A percentile compares a stretch with the other conserved stretches of the same genome.
phyloP scores from a whole-genome alignment of 2,329 filamentous ascomycete genomes.

The Macrophomina pseudophaseolina region DNA sequence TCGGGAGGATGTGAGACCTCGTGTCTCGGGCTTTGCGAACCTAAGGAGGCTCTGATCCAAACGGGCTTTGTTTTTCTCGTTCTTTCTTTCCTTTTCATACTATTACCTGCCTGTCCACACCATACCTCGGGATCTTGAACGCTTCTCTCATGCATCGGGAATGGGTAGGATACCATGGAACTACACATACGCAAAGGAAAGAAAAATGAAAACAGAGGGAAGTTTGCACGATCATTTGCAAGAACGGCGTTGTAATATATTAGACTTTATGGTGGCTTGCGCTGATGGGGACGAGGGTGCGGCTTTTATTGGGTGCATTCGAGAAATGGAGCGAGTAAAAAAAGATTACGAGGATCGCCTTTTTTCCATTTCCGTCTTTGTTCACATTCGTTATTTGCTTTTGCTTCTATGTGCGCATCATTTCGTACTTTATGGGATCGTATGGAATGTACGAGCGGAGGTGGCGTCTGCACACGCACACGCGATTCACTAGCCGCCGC shows the following conservation, averaged over 20 bases:
- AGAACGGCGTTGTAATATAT: no score
- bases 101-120: background rate
- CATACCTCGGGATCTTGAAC: no score
- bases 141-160: no score
- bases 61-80: no score
- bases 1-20: background rate
- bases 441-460: background rate
- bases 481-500: no score
- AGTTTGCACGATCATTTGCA: background rate
- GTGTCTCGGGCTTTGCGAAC: background rate
- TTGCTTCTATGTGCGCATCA: background rate
- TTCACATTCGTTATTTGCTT: background rate
- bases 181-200: background rate
- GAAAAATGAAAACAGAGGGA: background rate
- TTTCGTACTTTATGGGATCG: background rate
- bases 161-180: no score
- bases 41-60: no score
- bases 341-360: background rate
- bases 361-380: background rate
- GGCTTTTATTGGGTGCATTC: no score
- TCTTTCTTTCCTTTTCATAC: no score
- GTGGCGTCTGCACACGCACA: background rate
- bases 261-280: no score
- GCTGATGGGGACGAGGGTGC: no score
- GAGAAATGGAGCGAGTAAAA: background rate